Evolutionary conservation across 768 basidiomycete genomes (phyloP).

Genomic region (Aureoboletus auriporus): DNA sequence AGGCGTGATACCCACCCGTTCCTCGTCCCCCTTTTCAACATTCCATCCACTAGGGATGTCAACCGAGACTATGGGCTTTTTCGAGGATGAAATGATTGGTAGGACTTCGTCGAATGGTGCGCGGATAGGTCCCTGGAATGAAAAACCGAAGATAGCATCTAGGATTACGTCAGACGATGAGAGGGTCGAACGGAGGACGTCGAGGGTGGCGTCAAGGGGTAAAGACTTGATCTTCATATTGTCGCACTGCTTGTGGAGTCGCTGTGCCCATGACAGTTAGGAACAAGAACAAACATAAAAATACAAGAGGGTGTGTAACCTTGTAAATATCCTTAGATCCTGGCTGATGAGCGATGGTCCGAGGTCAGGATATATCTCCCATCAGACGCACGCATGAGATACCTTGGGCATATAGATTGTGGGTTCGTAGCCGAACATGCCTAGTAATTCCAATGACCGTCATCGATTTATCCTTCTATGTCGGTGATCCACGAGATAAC

Average conservation of each 20-base stretch:
- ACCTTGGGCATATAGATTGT: constrained; percentile 95
- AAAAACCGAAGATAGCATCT: constrained; percentile 98
- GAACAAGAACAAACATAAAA: background rate
- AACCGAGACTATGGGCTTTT: constrained; percentile 84
- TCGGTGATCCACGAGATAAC: background rate
- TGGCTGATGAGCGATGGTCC: constrained; percentile 44
- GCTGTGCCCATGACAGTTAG: constrained; percentile 35
- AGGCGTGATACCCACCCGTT: constrained; percentile 58
- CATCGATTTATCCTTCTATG: background rate
- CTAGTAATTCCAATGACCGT: constrained; percentile 34
- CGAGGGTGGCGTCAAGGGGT: constrained; percentile 42
- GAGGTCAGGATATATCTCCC: background rate
- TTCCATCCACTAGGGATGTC: constrained; percentile 99
- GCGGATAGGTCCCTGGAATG: constrained; percentile 88
- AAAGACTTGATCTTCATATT: constrained; percentile 85
- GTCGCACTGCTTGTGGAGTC: constrained; percentile 79
- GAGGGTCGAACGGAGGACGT: constrained; percentile 47
- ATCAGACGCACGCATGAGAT: background rate
- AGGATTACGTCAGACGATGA: constrained; percentile 74
- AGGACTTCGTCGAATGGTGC: constrained; percentile 82
- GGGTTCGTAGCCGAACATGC: constrained; percentile 89
- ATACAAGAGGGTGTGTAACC: constrained; percentile 32
- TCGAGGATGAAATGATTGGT: constrained; percentile 54
- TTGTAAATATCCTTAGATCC: constrained; percentile 93
- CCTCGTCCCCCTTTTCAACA: constrained; percentile 69